Conservation (phyloP, 2,329 filamentous ascomycete species). For the Chrysosporium queenslandicum region DNA sequence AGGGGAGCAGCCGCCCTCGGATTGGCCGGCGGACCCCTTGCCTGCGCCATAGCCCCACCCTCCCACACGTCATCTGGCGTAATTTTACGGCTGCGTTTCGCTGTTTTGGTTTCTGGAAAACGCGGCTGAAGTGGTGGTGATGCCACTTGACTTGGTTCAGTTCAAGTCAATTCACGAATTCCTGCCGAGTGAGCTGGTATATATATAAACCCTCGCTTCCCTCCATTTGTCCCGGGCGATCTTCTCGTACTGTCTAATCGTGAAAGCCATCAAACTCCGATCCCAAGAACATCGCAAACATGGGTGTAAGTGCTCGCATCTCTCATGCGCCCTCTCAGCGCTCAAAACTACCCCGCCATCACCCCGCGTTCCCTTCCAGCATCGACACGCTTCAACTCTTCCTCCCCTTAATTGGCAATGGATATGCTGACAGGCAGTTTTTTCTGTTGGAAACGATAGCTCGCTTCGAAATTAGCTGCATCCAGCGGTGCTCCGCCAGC, state of each 20-base stretch:
- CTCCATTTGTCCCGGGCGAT: neutral
- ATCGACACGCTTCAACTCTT: neutral
- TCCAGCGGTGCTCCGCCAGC: conserved; percentile 27
- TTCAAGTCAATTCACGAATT: neutral
- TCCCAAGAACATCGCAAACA: conserved; percentile 9
- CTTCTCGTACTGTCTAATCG: neutral
- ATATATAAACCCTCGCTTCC: neutral
- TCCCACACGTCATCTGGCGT: conserved; percentile 2
- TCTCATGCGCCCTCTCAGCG: neutral
- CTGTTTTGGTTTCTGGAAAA: neutral
- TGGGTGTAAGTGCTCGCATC: conserved; percentile 21
- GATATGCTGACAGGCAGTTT: conserved; percentile 8
- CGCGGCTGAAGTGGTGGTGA: neutral
- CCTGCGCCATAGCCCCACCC: conserved; percentile 6
- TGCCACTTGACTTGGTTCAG: no score
- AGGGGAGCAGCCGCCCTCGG: no score
- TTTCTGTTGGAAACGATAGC: conserved; percentile 17
- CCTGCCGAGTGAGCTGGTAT: neutral
- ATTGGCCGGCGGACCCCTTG: neutral
- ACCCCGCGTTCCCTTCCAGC: conserved; percentile 2
- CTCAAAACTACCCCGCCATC: conserved; percentile 12
- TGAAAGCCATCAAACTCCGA: neutral
- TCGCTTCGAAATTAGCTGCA: conserved; percentile 31
- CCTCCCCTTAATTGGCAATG: neutral
- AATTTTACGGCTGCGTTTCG: neutral